A percentile compares a stretch with the other conserved stretches of the same genome.
phyloP scores from a whole-genome alignment of 768 basidiomycete species.

The Erythrobasidium yunnanense region DNA sequence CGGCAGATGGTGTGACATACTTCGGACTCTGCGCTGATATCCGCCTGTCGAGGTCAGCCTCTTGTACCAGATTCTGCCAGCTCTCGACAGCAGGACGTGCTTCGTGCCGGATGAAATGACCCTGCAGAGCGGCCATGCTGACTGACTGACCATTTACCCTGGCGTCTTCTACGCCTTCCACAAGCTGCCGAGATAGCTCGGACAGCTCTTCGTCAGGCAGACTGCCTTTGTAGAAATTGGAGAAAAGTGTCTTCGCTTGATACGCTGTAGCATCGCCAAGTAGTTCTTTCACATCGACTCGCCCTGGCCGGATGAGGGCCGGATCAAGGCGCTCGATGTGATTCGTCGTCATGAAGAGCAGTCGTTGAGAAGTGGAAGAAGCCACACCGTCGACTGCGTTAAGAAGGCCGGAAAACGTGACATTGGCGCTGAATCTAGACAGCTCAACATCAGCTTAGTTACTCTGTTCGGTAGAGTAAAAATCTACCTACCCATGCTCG shows the following conservation, averaged over 20 bases:
- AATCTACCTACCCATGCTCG: conserved; percentile 68
- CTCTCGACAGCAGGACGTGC: conserved; percentile 37
- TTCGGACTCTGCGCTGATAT: neutral
- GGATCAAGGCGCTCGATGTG: conserved; percentile 79
- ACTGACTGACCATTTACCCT: conserved; percentile 51
- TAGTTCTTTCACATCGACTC: conserved; percentile 74
- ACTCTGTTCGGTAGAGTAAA: neutral
- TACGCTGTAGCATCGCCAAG: conserved; percentile 75
- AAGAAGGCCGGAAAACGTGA: conserved; percentile 94
- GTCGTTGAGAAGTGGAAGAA: conserved; percentile 82
- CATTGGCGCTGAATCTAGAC: conserved; percentile 56
- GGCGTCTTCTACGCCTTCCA: conserved; percentile 50
- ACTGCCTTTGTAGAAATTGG: conserved; percentile 63
- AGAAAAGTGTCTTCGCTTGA: conserved; percentile 69
- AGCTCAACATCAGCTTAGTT: conserved; percentile 49
- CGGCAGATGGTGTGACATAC: neutral
- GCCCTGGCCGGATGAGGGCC: conserved; percentile 86
- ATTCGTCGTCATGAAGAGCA: conserved; percentile 99
- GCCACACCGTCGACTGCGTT: conserved; percentile 96
- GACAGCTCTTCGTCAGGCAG: conserved; percentile 43
- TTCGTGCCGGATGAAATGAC: conserved; percentile 71
- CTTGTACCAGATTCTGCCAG: conserved; percentile 33
- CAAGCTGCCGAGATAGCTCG: conserved; percentile 50
- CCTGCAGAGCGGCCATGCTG: conserved; percentile 95
- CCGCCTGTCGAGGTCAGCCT: neutral